Evolutionary conservation across 2,329 filamentous ascomycete species (phyloP).

Genomic region (Talaromyces sp.): DNA sequence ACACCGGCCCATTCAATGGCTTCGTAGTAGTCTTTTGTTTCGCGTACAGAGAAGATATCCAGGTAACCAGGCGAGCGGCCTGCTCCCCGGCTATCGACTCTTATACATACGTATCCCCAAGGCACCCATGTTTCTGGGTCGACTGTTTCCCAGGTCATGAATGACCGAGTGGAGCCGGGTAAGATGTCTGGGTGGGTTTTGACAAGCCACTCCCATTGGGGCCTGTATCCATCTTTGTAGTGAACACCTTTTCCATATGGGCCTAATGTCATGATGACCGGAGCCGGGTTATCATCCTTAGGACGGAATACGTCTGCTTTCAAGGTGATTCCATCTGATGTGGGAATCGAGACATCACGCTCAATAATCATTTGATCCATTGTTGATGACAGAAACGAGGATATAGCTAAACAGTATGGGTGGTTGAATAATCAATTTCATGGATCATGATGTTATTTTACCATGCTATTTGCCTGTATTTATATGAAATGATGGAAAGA

Average conservation of each 20-base stretch:
- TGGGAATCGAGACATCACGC: constrained; percentile 1
- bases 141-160: constrained; percentile 10
- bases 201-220: constrained; percentile 18
- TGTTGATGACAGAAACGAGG: background rate
- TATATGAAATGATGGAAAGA: background rate
- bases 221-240: background rate
- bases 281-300: background rate
- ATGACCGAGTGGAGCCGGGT: constrained; percentile 9
- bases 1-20: constrained; percentile 32
- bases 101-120: constrained; percentile 10
- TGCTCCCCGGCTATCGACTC: constrained; percentile 11
- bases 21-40: constrained; percentile 6
- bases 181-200: constrained; percentile 18
- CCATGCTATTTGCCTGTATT: background rate
- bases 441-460: background rate
- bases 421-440: background rate
- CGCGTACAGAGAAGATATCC: constrained; percentile 13
- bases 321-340: background rate
- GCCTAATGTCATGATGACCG: constrained; percentile 8
- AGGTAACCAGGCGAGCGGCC: constrained; percentile 12
- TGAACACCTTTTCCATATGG: constrained; percentile 10
- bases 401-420: background rate
- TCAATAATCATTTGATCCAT: constrained; percentile 11
- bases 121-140: constrained; percentile 10
- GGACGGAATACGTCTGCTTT: constrained; percentile 2